Base-by-base conservation (phyloP, 805 yeast species). In the Yamadazyma akitaensis region DNA sequence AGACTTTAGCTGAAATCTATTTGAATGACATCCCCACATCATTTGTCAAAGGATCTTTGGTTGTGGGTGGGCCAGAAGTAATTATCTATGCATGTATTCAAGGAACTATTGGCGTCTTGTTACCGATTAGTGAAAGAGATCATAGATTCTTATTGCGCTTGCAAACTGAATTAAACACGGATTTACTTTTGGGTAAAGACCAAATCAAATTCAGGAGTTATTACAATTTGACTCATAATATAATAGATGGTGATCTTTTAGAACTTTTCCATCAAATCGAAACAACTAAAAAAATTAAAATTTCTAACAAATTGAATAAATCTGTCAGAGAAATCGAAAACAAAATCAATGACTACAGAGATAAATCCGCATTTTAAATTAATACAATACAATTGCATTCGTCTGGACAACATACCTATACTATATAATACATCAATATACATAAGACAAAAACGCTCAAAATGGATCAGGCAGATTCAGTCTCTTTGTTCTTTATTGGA, bases 201-300 rank as follows among this genome's bases (percentile, higher is more conserved):
- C 87, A 83, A 47, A 49, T 79, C 51, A 77, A 76, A 47, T 91
- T 75, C 60, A 68, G 97, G 46, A 76, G 97, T 43, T 85, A 84
- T 58, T 89, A 88, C 61, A 81, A 80, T n/a, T 97, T 97, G 0
- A 78, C 76, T 2, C 84, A 82, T 51, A 76, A 80, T 42, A 82
- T 86, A 2, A 75, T 94, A 35, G 97, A 94, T 65, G 99, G 99
- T 9, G 98, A 94, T 60, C 68, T 88, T 13, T 70, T 92, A 40
- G 97, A 89, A 56, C 61, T 64, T 36, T 87, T 70, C 56, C 64
- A 58, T 40, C 57, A 61, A 9, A 59, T 79, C 17, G 56, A 58
- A 12, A 60, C 62, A 1, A 54, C 66, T 1, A 58, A 62, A 3
- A 71, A 76, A 47, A 54, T 68, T 17, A 62, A 58, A 16, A 64